These are phyloP conservation scores for Aspergillus sp. DNA, from an alignment of 2,329 filamentous ascomycete genomes.

Conservation along the genomic window DNA sequence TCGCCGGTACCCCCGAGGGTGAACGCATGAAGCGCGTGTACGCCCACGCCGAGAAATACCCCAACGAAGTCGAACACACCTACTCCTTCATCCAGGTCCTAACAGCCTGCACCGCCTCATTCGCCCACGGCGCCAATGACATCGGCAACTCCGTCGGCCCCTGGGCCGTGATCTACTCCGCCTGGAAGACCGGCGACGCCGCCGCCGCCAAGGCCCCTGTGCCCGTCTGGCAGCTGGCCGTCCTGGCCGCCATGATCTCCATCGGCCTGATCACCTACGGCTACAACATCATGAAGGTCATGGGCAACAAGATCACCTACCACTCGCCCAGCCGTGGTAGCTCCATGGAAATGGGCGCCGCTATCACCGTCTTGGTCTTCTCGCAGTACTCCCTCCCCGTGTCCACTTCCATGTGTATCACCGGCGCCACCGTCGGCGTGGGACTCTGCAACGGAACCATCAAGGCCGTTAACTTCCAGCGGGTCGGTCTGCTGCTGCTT, in stretches of 20 bases:
- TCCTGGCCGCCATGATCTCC: slow-evolving; percentile 63
- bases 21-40: slow-evolving; percentile 70
- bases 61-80: slow-evolving; percentile 67
- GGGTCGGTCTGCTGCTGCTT: slow-evolving; percentile 65
- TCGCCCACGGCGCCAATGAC: slow-evolving; percentile 72
- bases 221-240: slow-evolving; percentile 73
- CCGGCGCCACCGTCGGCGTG: slow-evolving; percentile 74
- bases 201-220: slow-evolving; percentile 64
- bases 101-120: slow-evolving; percentile 52
- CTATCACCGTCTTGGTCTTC: slow-evolving; percentile 73
- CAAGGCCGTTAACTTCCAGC: slow-evolving; percentile 74
- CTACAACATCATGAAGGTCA: slow-evolving; percentile 84
- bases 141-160: slow-evolving; percentile 69
- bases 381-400: slow-evolving; percentile 74
- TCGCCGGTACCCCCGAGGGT: slow-evolving; percentile 70
- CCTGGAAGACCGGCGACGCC: slow-evolving; percentile 64
- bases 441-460: slow-evolving; percentile 72
- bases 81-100: slow-evolving; percentile 56
- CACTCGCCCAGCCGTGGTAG: slow-evolving; percentile 60
- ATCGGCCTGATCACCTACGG: slow-evolving; percentile 71
- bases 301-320: slow-evolving; percentile 79
- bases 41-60: slow-evolving; percentile 61
- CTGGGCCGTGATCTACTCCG: slow-evolving; percentile 69
- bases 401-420: slow-evolving; percentile 78
- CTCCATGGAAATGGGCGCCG: slow-evolving; percentile 79